Base-by-base conservation (phyloP, 164 flowering plant genomes). In the Piper betle region DNA sequence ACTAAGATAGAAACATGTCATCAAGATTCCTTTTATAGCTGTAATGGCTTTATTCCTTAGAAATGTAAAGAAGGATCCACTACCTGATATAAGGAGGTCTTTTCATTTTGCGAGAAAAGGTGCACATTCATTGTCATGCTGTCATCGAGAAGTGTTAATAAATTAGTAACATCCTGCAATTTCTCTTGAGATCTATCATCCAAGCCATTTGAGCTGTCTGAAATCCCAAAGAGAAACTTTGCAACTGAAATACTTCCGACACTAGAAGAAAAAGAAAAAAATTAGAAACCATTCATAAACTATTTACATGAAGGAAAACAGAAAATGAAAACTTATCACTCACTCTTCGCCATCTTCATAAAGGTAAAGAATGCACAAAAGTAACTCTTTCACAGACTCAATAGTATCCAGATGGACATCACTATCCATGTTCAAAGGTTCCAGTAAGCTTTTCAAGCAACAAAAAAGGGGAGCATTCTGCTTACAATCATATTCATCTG, bases 291-390 rank as follows among this genome's bases (percentile, higher is more conserved):
- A 54, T 25, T 6, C 39, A 43, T 40, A 40, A 15, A 59, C 18
- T 39, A 40, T 15, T 17, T 40, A 46, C 50, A 59, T 40, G 20
- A 59, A 58, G 65, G 65, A 37, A 48, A 61, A 10, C 33, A 25
- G 33, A 25, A 25, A 25, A 25, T 25, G 33, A 25, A 25, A 25
- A 25, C 33, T 25, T 25, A 25, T 25, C 62, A 68, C 81, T 72
- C 59, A 91, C 99, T 82, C 85, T 78, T 80, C 78, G 42, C 87
- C 84, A 61, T 80, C 85, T 55, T 77, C 20, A 69, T 86, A 84
- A 63, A 94, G 78, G 63, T 46, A 39, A 62, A 87, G 67, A 53
- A 75, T 81, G 60, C 87, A 91, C 13, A 60, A 54, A 41, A 75
- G 74, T 67, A 94, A 60, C 58, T 76, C 63, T 55, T 65, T 54